A percentile compares a stretch with the other conserved stretches of the same genome.
phyloP scores from a whole-genome alignment of 139 green algal species.

The Asterochloris sp. region DNA sequence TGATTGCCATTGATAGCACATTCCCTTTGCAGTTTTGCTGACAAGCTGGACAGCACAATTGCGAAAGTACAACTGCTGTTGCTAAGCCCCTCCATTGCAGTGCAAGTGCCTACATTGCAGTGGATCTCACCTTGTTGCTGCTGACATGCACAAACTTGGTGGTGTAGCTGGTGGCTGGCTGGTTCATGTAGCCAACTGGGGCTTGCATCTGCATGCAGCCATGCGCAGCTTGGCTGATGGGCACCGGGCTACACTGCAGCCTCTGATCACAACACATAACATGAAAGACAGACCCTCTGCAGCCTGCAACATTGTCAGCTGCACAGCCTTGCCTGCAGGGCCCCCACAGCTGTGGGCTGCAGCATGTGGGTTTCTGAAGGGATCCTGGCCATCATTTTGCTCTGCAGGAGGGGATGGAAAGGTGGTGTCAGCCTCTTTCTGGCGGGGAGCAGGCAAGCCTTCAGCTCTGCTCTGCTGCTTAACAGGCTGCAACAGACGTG shows the following conservation, averaged over 20 bases:
- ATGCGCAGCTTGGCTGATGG: not conserved
- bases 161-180: conserved; percentile 62
- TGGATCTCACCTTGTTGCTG: conserved; percentile 3
- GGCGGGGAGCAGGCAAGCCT: not conserved
- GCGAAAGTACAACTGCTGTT: not conserved
- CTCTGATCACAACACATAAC: no score
- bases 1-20: not conserved
- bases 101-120: not conserved
- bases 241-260: no score
- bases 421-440: not conserved
- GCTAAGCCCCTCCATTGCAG: not conserved
- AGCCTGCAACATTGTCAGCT: not conserved
- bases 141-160: conserved; percentile 73
- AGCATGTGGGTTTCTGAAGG: conserved; percentile 8
- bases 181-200: conserved; percentile 58
- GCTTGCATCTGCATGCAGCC: no score
- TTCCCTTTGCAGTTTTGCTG: not conserved
- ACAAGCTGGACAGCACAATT: not conserved
- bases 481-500: not conserved
- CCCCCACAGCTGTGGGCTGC: conserved; percentile 28
- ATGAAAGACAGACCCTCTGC: not conserved
- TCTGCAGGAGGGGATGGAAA: not conserved
- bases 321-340: conserved; percentile 29
- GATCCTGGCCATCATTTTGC: not conserved
- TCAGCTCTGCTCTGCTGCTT: conserved; percentile 1